Percentiles rank a stretch among this genome's conserved stretches.
phyloP scores from a whole-genome alignment of 176 grass and related monocot species.

The Saccharum officinarum region DNA sequence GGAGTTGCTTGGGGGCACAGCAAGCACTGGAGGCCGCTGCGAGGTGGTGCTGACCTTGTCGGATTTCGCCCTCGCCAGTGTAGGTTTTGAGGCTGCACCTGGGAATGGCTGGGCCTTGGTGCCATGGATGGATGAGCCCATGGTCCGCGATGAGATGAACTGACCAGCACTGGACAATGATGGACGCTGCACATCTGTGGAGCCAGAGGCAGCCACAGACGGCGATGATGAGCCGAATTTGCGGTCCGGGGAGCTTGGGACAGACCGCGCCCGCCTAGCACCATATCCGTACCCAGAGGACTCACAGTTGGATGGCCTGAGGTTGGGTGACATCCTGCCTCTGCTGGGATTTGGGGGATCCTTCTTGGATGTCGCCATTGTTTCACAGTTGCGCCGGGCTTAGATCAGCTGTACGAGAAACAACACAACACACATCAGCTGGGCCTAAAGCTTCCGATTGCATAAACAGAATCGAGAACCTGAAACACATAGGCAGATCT shows the following conservation, averaged over 20 bases:
- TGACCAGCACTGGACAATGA: slow-evolving; percentile 28
- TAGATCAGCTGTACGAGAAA: slow-evolving; percentile 34
- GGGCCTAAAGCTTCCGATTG: neutral
- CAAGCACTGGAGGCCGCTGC: neutral
- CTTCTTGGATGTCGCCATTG: slow-evolving; percentile 57
- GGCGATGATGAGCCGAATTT: slow-evolving; percentile 12
- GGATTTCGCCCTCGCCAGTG: slow-evolving; percentile 33
- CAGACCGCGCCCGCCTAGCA: slow-evolving; percentile 23
- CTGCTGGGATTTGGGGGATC: slow-evolving; percentile 27
- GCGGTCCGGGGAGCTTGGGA: slow-evolving; percentile 45
- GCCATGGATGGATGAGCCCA: slow-evolving; percentile 34
- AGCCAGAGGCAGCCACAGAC: neutral
- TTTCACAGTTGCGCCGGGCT: neutral
- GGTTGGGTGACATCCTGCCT: slow-evolving; percentile 44
- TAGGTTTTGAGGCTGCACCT: slow-evolving; percentile 13
- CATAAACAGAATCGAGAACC: neutral
- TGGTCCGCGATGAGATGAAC: slow-evolving; percentile 22
- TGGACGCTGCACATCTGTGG: neutral
- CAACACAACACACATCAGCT: neutral
- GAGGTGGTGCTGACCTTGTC: slow-evolving; percentile 23
- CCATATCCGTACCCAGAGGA: slow-evolving; percentile 26
- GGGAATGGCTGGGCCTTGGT: slow-evolving; percentile 22
- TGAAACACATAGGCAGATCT: slow-evolving; percentile 9
- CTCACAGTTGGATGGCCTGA: slow-evolving; percentile 37
- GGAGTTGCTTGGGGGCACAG: slow-evolving; percentile 20